phyloP scores from a whole-genome alignment of 805 yeast species.

The Candida glaebosa region DNA sequence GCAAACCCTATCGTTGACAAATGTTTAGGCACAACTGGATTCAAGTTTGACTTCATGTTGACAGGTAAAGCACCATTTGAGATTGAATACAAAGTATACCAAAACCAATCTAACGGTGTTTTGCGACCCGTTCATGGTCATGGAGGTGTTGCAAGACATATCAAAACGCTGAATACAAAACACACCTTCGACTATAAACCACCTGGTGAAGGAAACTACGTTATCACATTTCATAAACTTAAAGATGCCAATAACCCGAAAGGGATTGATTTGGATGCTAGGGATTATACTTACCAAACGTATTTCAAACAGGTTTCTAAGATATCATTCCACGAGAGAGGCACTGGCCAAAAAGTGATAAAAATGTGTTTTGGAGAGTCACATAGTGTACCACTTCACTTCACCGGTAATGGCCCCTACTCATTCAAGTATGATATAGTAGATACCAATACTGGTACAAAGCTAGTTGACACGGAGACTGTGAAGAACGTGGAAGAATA shows the following conservation, averaged over 20 bases:
- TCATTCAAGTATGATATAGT: slow-evolving; percentile 64
- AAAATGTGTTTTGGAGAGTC: slow-evolving; percentile 29
- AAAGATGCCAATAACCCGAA: slow-evolving; percentile 48
- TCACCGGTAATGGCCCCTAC: slow-evolving; percentile 83
- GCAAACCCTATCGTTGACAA: slow-evolving; percentile 71
- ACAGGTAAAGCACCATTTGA: slow-evolving; percentile 82
- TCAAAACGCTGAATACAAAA: slow-evolving; percentile 23
- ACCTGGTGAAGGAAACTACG: slow-evolving; percentile 73
- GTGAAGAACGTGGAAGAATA: slow-evolving; percentile 31
- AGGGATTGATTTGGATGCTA: slow-evolving; percentile 22
- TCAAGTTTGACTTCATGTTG: slow-evolving; percentile 62
- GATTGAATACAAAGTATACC: slow-evolving; percentile 59
- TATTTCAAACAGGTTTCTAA: slow-evolving; percentile 68
- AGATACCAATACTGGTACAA: slow-evolving; percentile 31
- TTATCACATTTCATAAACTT: slow-evolving; percentile 62
- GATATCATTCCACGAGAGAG: slow-evolving; percentile 26
- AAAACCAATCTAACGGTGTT: slow-evolving; percentile 29
- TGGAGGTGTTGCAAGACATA: slow-evolving; percentile 23
- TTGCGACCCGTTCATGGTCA: slow-evolving; percentile 30
- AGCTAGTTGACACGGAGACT: slow-evolving; percentile 22
- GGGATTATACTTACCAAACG: slow-evolving; percentile 57
- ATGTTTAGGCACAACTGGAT: slow-evolving; percentile 91
- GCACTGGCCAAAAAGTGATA: slow-evolving; percentile 14
- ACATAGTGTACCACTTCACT: slow-evolving; percentile 45
- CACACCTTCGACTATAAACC: slow-evolving; percentile 65